phyloP scores from a whole-genome alignment of 2,329 filamentous ascomycete genomes.

The Pleurostoma richardsiae region DNA sequence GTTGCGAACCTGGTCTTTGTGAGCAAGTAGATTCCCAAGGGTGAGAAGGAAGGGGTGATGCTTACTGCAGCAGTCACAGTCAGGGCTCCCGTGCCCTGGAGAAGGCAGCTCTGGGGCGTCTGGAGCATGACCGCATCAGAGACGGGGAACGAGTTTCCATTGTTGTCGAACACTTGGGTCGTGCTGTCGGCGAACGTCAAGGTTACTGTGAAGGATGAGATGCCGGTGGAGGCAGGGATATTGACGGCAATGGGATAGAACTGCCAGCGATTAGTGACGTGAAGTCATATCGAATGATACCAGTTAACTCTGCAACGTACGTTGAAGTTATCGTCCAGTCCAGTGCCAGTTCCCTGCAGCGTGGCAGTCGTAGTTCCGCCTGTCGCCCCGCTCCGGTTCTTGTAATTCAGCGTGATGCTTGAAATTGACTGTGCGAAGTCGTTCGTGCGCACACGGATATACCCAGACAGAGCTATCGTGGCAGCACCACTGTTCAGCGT shows the following conservation, averaged over 20 bases:
- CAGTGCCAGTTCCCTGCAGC: conserved; percentile 41
- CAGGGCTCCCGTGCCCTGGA: conserved; percentile 33
- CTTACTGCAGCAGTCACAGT: conserved; percentile 30
- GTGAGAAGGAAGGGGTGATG: too few relatives aligned
- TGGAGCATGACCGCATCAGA: conserved; percentile 52
- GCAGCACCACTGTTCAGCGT: conserved; percentile 42
- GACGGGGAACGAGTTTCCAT: conserved; percentile 49
- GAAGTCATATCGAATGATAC: too few relatives aligned
- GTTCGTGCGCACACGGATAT: conserved; percentile 53
- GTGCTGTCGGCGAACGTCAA: conserved; percentile 33
- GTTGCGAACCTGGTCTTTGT: conserved; percentile 36
- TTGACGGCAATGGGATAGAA: conserved; percentile 44
- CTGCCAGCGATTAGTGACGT: conserved; percentile 5
- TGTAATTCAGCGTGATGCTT: conserved; percentile 49
- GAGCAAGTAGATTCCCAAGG: too few relatives aligned
- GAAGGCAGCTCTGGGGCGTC: conserved; percentile 50
- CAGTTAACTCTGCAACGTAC: too few relatives aligned
- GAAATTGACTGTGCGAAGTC: conserved; percentile 35
- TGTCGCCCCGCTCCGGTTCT: conserved; percentile 44
- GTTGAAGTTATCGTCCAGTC: conserved; percentile 56
- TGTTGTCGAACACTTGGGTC: conserved; percentile 46
- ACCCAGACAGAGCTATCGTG: conserved; percentile 44
- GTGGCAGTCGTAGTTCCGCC: conserved; percentile 40
- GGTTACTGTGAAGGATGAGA: conserved; percentile 55
- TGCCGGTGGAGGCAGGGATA: conserved; percentile 52